These are phyloP conservation scores for Noccaea caerulescens DNA, from an alignment of 345 rosid species.

Conservation along the genomic window DNA sequence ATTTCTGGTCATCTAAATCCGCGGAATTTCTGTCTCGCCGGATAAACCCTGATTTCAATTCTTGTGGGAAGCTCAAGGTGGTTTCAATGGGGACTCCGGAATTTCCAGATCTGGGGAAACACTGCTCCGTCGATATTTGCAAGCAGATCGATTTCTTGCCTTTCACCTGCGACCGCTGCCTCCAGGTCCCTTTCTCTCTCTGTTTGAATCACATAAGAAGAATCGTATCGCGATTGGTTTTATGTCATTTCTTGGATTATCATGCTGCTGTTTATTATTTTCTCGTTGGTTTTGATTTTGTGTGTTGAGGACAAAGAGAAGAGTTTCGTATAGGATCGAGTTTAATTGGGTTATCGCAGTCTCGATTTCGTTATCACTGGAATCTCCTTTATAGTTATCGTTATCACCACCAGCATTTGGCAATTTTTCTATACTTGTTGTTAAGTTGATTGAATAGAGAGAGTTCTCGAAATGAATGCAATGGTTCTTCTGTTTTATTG, in stretches of 20 bases:
- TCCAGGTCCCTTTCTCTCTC: constrained; percentile 54
- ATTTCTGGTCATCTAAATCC: constrained; percentile 28
- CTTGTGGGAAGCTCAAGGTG: not conserved
- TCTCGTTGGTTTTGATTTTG: not conserved
- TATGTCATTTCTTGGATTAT: not conserved
- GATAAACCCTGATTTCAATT: constrained; percentile 1
- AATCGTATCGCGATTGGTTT: not conserved
- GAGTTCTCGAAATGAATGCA: not conserved
- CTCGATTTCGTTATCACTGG: not conserved
- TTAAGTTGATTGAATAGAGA: not conserved
- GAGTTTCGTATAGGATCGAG: no score
- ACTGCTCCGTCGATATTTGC: constrained; percentile 80
- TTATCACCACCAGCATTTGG: not conserved
- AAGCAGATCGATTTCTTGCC: constrained; percentile 92
- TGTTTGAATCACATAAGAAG: no score
- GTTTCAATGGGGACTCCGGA: constrained; percentile 84
- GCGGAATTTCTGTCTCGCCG: constrained; percentile 28
- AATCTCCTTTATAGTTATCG: not conserved
- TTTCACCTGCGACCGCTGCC: constrained; percentile 94
- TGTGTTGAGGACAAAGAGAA: not conserved
- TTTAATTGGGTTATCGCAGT: not conserved
- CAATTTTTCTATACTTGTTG: not conserved
- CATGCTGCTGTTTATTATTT: not conserved
- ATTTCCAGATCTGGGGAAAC: constrained; percentile 95
- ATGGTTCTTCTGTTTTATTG: not conserved